These are phyloP conservation scores for Tuber microsphaerosporum DNA, from an alignment of 495 filamentous ascomycete species.

Conservation along the genomic window DNA sequence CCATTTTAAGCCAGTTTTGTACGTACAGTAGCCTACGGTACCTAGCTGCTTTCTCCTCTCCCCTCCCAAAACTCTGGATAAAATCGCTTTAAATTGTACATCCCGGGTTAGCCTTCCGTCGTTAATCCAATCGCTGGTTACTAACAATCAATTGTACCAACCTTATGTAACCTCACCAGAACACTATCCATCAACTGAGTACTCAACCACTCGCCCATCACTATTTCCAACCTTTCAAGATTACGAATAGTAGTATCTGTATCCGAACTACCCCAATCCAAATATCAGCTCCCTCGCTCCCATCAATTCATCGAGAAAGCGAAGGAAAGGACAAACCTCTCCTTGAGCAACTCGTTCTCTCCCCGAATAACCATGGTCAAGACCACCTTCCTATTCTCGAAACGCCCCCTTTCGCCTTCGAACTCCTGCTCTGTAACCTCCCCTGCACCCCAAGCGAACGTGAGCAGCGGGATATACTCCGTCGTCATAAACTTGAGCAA, in stretches of 20 bases:
- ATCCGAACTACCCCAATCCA: not conserved
- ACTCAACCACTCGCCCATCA: not conserved
- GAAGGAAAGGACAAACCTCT: not conserved
- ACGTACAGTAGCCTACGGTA: no score
- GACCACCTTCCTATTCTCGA: not conserved
- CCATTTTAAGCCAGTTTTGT: not conserved
- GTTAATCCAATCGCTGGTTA: not conserved
- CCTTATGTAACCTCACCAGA: not conserved
- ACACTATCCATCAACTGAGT: not conserved
- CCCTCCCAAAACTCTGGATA: not conserved
- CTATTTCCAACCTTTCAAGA: not conserved
- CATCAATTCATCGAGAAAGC: not conserved
- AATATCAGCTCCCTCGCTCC: not conserved
- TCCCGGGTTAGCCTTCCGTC: not conserved
- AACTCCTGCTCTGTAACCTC: not conserved
- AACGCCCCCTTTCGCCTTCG: not conserved
- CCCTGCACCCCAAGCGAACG: not conserved
- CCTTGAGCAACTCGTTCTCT: not conserved
- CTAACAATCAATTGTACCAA: not conserved
- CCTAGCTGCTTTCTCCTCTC: not conserved
- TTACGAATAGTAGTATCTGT: not conserved
- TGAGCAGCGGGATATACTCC: not conserved
- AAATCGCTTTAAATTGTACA: not conserved
- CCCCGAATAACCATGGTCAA: not conserved
- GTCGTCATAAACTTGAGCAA: conserved; percentile 2